phyloP scores from a whole-genome alignment of 768 basidiomycete genomes.

The Auriscalpium microsporum region DNA sequence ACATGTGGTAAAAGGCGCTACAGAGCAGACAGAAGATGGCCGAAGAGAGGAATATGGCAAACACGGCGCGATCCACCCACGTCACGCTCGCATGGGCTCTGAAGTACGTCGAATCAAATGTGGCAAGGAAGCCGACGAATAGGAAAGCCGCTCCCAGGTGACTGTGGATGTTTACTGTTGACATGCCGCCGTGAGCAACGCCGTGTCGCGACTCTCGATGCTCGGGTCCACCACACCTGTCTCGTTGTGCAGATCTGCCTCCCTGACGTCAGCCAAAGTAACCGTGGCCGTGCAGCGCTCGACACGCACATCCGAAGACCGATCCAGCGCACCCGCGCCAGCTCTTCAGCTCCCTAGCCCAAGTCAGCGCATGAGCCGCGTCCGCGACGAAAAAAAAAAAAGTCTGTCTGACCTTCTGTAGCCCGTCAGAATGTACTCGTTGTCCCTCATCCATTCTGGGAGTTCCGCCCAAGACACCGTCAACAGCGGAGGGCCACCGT shows the following conservation, averaged over 20 bases:
- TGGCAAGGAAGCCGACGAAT: slow-evolving; percentile 47
- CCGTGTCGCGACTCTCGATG: slow-evolving; percentile 5
- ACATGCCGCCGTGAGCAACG: slow-evolving; percentile 6
- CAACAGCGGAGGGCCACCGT: background rate
- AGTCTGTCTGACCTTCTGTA: slow-evolving; percentile 49
- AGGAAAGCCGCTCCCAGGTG: slow-evolving; percentile 65
- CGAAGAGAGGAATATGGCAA: slow-evolving; percentile 58
- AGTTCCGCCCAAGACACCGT: slow-evolving; percentile 51
- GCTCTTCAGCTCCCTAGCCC: slow-evolving; percentile 51
- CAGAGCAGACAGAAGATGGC: slow-evolving; percentile 67
- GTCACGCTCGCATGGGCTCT: slow-evolving; percentile 43
- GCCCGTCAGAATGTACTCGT: slow-evolving; percentile 62
- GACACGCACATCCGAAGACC: slow-evolving; percentile 54
- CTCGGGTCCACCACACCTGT: slow-evolving; percentile 38
- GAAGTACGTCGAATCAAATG: slow-evolving; percentile 45
- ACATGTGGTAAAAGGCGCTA: slow-evolving; percentile 68
- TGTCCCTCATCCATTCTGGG: slow-evolving; percentile 64
- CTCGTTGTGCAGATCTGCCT: slow-evolving; percentile 69
- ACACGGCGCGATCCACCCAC: slow-evolving; percentile 51
- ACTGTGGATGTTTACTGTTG: slow-evolving; percentile 75
- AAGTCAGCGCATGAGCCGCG: slow-evolving; percentile 4
- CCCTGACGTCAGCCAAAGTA: background rate
- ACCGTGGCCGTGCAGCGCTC: background rate
- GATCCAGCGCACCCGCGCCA: slow-evolving; percentile 59
- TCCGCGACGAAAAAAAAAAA: background rate